Percentiles rank a stretch among this genome's conserved stretches.
These are phyloP conservation scores for Penicillium glabrum DNA, from an alignment of 2,329 filamentous ascomycete species.

Conservation along the genomic window DNA sequence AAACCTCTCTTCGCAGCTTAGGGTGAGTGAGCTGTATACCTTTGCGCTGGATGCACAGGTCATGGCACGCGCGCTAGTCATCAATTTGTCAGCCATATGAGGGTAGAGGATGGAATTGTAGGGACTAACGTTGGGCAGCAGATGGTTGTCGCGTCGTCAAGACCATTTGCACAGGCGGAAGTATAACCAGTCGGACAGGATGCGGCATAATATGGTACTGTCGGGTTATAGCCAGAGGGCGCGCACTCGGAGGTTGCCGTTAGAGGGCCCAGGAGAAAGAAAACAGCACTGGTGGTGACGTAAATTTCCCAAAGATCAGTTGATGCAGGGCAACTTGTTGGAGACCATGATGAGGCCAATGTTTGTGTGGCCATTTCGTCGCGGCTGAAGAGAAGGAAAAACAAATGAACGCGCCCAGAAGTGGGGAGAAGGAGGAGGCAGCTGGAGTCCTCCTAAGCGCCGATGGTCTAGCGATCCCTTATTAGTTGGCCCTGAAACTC, in stretches of 20 bases:
- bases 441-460: too few relatives aligned
- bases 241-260: conserved; percentile 4
- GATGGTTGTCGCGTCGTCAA: background rate
- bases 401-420: background rate
- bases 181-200: conserved; percentile 4
- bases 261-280: background rate
- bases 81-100: background rate
- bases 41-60: background rate
- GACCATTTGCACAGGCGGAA: conserved; percentile 3
- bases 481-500: too few relatives aligned
- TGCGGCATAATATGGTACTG: conserved; percentile 1
- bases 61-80: background rate
- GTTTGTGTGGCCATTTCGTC: background rate
- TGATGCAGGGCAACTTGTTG: conserved; percentile 4
- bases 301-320: conserved; percentile 5
- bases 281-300: background rate
- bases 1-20: conserved; percentile 2
- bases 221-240: conserved; percentile 1
- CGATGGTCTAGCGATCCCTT: too few relatives aligned
- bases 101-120: background rate
- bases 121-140: background rate
- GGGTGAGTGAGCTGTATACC: background rate
- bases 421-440: too few relatives aligned
- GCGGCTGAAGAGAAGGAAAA: background rate
- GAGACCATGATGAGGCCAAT: background rate